These are phyloP conservation scores for Taphrina flavorubra DNA, from an alignment of 1,139 yeast genomes.

Conservation along the genomic window DNA sequence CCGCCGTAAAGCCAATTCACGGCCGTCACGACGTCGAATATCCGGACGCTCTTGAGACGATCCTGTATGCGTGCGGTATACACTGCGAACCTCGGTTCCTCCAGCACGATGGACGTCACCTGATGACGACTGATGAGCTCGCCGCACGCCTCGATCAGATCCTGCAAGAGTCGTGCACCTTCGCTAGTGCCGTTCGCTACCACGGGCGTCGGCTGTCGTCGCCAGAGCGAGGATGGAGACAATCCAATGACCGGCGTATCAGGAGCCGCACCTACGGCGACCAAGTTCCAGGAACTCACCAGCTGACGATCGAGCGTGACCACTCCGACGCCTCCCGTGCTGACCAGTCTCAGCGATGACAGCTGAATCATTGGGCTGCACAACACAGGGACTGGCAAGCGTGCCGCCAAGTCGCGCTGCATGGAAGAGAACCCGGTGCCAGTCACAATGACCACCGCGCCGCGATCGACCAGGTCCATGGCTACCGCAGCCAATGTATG, in stretches of 20 bases:
- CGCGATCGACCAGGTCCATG: constrained; percentile 31
- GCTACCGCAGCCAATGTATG: constrained; percentile 25
- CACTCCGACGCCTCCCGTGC: constrained; percentile 27
- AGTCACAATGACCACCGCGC: constrained; percentile 36
- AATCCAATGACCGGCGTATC: constrained; percentile 39
- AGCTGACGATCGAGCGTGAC: constrained; percentile 37
- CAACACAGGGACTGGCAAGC: constrained; percentile 30
- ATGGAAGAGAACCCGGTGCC: constrained; percentile 36
- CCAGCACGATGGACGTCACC: constrained; percentile 21
- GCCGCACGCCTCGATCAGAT: constrained; percentile 28
- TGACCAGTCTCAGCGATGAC: constrained; percentile 26
- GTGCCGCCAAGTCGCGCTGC: constrained; percentile 26
- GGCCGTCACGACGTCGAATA: constrained; percentile 38
- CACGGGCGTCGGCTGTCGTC: constrained; percentile 1
- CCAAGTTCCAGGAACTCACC: constrained; percentile 31
- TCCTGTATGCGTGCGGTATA: constrained; percentile 22
- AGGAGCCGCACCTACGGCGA: constrained; percentile 36
- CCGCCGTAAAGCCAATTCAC: constrained; percentile 39
- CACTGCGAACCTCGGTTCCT: constrained; percentile 36
- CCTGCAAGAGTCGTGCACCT: constrained; percentile 17
- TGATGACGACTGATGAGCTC: constrained; percentile 23
- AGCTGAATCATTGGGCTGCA: constrained; percentile 34
- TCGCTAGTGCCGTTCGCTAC: constrained; percentile 7
- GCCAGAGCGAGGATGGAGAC: constrained; percentile 28
- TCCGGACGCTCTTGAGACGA: constrained; percentile 11